Evolutionary conservation across 2,329 filamentous ascomycete species (phyloP).

Genomic region (Alternaria sp.): DNA sequence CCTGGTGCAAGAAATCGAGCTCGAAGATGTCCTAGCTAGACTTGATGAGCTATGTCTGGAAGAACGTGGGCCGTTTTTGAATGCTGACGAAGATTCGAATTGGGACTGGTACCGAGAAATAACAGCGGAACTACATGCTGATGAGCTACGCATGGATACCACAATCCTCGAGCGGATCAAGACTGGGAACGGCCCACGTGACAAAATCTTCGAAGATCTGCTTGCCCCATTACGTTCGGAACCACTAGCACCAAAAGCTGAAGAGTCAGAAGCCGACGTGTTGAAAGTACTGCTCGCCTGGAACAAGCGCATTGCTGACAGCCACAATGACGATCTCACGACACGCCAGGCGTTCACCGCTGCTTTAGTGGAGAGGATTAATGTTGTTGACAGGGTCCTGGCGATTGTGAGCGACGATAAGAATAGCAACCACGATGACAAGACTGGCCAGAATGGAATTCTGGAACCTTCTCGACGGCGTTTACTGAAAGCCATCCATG

Average conservation of each 20-base stretch:
- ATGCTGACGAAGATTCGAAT: neutral
- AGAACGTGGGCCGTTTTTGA: neutral
- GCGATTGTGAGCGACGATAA: conserved; percentile 3
- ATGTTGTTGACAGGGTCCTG: neutral
- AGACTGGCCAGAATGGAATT: conserved; percentile 2
- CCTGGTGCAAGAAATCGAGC: neutral
- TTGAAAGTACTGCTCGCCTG: conserved; percentile 24
- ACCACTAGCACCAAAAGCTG: neutral
- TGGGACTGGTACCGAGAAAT: neutral
- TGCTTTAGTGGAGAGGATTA: conserved; percentile 18
- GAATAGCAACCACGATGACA: conserved; percentile 1
- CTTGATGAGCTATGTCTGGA: neutral
- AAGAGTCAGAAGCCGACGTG: conserved; percentile 27
- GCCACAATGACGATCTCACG: neutral
- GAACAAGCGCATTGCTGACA: conserved; percentile 22
- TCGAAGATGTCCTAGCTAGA: neutral
- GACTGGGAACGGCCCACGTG: conserved; percentile 19
- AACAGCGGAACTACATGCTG: neutral
- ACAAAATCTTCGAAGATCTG: conserved; percentile 26
- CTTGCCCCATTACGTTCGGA: conserved; percentile 21
- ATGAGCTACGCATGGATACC: conserved; percentile 18
- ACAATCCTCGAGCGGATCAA: conserved; percentile 24
- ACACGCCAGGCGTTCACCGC: conserved; percentile 13
- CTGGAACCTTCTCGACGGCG: conserved; percentile 11
- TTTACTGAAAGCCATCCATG: conserved; percentile 24